Evolutionary conservation across 495 filamentous ascomycete species (phyloP), one percentile per base, ranked within the genome.

Genomic region (Barbatosphaeria neglecta): DNA sequence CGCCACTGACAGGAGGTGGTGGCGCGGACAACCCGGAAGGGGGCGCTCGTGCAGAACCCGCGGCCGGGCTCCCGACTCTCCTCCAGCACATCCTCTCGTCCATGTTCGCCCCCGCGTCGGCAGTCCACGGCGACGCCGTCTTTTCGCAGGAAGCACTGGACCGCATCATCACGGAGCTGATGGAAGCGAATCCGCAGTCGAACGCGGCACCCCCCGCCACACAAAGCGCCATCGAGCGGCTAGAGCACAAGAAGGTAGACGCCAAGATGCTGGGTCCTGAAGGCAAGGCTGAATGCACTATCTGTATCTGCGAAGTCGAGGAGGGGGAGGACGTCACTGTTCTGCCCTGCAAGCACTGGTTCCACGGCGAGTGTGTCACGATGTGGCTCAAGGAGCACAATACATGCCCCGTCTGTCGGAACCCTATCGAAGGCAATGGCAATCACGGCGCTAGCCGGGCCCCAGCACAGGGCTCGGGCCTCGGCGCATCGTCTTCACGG

Each of bases 331-430:
- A 89, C 59, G 85, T 92, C 6, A 78, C 82, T 0, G 73, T 83
- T 20, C 64, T 98, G 22, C 90, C 90, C 2, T 98, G 92, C 65
- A 81, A 73, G 3, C 92, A 98, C 56, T 94, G 87, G 85, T 98
- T 94, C 60, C 87, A 94, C 57, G 80, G 74, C 41, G 65, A 74
- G 13, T 95, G 89, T 54, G 81, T 90, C 33, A 70, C 73, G 22
- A 68, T 82, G 43, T 96, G 89, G 89, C 63, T 96, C 24, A 77
- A 74, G 54, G 83, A 92, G 58, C 87, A 94, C 57, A 84, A 94
- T 50, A 94, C 88, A 2, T 96, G 89, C 56, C 89, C 89, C 3
- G 86, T 92, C 47, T 96, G 89, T 59, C 75, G 89, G 31, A 76
- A 81, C 53, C 71, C 85, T 27, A 90, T 95, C 50, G 77, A 78